Evolutionary conservation across 495 filamentous ascomycete genomes (phyloP), one percentile per base, ranked within the genome.

Genomic region (Penicillium antarcticum): DNA sequence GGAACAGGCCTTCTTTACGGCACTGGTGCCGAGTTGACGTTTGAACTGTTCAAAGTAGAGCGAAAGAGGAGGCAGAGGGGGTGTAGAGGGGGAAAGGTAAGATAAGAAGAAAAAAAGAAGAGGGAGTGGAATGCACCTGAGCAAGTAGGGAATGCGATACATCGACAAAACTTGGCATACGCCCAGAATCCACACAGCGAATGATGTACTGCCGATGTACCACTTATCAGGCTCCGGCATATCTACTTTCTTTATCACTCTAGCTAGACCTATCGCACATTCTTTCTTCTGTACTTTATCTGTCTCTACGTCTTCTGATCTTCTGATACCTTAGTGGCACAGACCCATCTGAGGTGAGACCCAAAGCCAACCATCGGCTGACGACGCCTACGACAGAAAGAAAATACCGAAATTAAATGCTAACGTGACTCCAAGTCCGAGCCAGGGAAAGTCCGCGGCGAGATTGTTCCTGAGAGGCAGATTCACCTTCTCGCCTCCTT

Each of bases 1-100:
- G 62, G 62, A 54, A 57, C 60, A 52, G 24, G 32, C 36, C 33
- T 32, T 40, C 17, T 47, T 51, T 45, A 19, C 46, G 58, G 55
- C 45, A 54, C 45, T 39, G 18, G n/a, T 18, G 18, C 23, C 36
- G 35, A 51, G 44, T 61, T 29, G 26, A 29, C 26, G 26, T 29
- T 29, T 29, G 2, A 29, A 53, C 59, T 46, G 53, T 57, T 33
- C 26, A 45, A 12, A 47, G 53, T 46, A 38, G 47, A 52, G 36
- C 45, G 42, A 35, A 39, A 26, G 14, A 34, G 17, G 24, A 52
- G 13, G 23, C 18, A 34, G 37, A 48, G 21, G 18, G 38, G 38
- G 23, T 45, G 35, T 11, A 35, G 18, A 37, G 11, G n/a, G 21
- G 57, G 23, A 35, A 42, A 24, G 52, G 19, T 31, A 52, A 49